Evolutionary conservation across 148 eudicot genomes (phyloP).

Genomic region (Hydrangea macrophylla): DNA sequence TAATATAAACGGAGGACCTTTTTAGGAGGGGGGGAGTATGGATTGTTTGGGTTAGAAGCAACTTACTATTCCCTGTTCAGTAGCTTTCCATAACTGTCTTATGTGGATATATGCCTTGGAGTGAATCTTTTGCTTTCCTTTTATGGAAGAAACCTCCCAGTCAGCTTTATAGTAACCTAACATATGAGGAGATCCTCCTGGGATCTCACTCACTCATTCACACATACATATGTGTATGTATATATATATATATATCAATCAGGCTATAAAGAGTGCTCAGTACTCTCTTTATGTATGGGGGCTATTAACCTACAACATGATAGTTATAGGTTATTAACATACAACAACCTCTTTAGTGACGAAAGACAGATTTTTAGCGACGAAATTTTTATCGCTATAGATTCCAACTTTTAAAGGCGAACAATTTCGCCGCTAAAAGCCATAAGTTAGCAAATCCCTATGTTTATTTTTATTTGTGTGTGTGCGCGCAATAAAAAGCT

Average conservation of each 20-base stretch:
- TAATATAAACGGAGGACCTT: conserved; percentile 6
- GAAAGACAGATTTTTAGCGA: too few relatives aligned
- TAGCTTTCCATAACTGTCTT: conserved; percentile 13
- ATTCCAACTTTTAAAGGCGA: too few relatives aligned
- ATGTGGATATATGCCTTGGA: conserved; percentile 20
- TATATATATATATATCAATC: neutral
- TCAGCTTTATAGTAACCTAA: conserved; percentile 3
- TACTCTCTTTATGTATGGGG: too few relatives aligned
- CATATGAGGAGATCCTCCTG: neutral
- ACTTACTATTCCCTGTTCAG: conserved; percentile 40
- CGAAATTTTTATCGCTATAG: too few relatives aligned
- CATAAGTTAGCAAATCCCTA: too few relatives aligned
- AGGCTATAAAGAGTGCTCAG: too few relatives aligned
- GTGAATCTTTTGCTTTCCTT: conserved; percentile 52
- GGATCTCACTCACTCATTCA: neutral
- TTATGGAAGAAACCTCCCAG: conserved; percentile 29
- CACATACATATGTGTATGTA: neutral
- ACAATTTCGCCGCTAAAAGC: too few relatives aligned
- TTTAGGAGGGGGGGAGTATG: conserved; percentile 14
- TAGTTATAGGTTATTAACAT: too few relatives aligned
- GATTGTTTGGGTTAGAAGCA: conserved; percentile 63
- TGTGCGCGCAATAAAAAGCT: too few relatives aligned
- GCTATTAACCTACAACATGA: too few relatives aligned
- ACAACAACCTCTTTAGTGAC: too few relatives aligned
- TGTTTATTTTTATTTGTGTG: too few relatives aligned